A percentile compares a stretch with the other conserved stretches of the same genome.
Evolutionary conservation across 805 yeast genomes (phyloP).

Genomic region (Limtongia smithiae): DNA sequence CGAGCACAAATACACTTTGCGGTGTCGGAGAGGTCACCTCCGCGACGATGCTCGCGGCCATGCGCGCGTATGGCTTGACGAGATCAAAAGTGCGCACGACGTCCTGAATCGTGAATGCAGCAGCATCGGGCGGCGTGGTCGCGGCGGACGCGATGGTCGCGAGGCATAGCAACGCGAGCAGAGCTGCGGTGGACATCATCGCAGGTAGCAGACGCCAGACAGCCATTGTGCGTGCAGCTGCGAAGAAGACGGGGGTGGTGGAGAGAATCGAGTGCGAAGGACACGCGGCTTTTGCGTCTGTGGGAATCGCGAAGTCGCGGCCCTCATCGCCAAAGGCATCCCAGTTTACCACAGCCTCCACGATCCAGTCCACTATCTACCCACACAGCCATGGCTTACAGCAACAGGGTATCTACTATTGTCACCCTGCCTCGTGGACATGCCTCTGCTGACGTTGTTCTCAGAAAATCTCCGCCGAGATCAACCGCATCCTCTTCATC

Average conservation of each 20-base stretch:
- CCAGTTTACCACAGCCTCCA: too few species aligned
- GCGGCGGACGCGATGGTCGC: neutral
- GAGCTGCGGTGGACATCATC: too few species aligned
- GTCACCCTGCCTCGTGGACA: neutral
- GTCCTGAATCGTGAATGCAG: constrained; percentile 32
- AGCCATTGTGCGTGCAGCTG: neutral
- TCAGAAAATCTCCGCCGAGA: constrained; percentile 25
- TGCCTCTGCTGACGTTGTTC: neutral
- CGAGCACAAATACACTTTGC: constrained; percentile 52
- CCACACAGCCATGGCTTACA: constrained; percentile 3
- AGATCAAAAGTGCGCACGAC: constrained; percentile 61
- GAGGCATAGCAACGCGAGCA: too few species aligned
- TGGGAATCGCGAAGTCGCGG: neutral
- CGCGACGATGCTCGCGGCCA: constrained; percentile 52
- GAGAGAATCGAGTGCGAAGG: too few species aligned
- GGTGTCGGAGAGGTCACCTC: constrained; percentile 59
- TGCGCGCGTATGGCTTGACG: constrained; percentile 61
- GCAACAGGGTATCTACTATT: neutral
- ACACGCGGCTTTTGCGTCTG: neutral
- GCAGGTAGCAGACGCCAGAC: too few species aligned
- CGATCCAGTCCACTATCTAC: too few species aligned
- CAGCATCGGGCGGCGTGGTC: neutral
- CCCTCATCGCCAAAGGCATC: too few species aligned
- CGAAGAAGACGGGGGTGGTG: neutral
- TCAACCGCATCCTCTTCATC: constrained; percentile 44